Base-by-base conservation (phyloP, 2,329 filamentous ascomycete species). In the Fonsecaea multimorphosa region DNA sequence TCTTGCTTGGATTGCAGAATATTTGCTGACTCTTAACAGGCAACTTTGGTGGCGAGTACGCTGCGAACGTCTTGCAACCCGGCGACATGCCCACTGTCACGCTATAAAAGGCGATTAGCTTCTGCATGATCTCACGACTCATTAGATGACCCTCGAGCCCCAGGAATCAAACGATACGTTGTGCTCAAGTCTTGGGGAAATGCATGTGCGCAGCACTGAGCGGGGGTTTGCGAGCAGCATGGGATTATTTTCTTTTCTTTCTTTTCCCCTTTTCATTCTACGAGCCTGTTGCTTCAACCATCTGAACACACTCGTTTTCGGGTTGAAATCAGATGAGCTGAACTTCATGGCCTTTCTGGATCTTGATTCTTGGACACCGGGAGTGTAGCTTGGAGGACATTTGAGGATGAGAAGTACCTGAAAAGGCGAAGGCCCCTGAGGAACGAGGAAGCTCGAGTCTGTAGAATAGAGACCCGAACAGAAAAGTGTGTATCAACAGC, bases 41-140 rank as follows among this genome's bases (percentile, higher is more conserved):
- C 58, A 89, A 89, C 78, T 80, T 83, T 61, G 79, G 72, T 14
- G 82, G 81, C 66, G 76, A 84, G 72, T 89, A 86, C 72, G 82
- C 70, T 58, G 72, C 73, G 53, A 87, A 89, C 71, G 82, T 89
- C 29, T 73, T 75, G 3, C 24, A 69, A 31, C 82, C 84, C 16
- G 72, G 76, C 12, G 78, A 78, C 63, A 32, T 78, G 1, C 58
- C 79, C 7, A 76, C 74, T 31, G 77, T 79, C 64, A 68, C 61
- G 14, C 53, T 70, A 31, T 67, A 64, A 67, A 46, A 27, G 54
- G 49, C 40, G 32, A 49, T 8, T 51, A 14, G 40, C 16, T 32
- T 40, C 19, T 52, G 27, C 19, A 69, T 58, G 67, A 67, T 46
- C 46, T 66, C 34, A 66, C 62, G 67, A 69, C 49, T 60, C 58